Evolutionary conservation across 129 eudicot species (phyloP).

Genomic region (Scalesia atractyloides): DNA sequence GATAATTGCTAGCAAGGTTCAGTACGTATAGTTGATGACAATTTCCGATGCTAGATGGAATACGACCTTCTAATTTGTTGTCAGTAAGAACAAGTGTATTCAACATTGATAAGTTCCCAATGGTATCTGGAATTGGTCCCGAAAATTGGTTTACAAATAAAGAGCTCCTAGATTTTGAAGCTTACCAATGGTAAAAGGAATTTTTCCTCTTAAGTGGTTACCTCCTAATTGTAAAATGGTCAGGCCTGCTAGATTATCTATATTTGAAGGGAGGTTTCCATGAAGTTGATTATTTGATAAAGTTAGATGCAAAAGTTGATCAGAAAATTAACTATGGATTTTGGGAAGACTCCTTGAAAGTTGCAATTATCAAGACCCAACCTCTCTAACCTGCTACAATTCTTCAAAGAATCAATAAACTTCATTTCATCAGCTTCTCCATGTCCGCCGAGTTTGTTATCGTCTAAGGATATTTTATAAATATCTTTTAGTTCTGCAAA

Average conservation of each 20-base stretch:
- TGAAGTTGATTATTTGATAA: background rate
- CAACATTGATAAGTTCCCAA: conserved; percentile 2
- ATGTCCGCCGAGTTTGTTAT: background rate
- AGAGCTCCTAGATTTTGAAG: conserved; percentile 1
- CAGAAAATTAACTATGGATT: conserved; percentile 3
- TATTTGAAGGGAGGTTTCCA: conserved; percentile 8
- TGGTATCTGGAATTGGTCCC: background rate
- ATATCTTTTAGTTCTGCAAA: background rate
- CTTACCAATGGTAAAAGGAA: conserved; percentile 18
- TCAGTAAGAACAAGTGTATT: background rate
- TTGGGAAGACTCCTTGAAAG: background rate
- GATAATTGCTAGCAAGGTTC: background rate
- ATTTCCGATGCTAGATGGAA: background rate
- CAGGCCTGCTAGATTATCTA: conserved; percentile 3
- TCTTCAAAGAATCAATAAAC: conserved; percentile 8
- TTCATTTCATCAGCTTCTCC: conserved; percentile 21
- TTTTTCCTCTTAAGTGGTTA: conserved; percentile 13
- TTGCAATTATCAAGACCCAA: background rate
- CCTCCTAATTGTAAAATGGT: background rate
- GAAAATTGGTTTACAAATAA: background rate
- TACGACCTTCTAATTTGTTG: background rate
- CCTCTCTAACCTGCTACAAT: background rate
- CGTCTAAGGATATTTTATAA: background rate
- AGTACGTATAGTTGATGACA: too few relatives aligned
- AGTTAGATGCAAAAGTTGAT: background rate